A percentile compares a stretch with the other conserved stretches of the same genome.
Conservation (phyloP, 805 yeast genomes). For the Phaffomyces antillensis region DNA sequence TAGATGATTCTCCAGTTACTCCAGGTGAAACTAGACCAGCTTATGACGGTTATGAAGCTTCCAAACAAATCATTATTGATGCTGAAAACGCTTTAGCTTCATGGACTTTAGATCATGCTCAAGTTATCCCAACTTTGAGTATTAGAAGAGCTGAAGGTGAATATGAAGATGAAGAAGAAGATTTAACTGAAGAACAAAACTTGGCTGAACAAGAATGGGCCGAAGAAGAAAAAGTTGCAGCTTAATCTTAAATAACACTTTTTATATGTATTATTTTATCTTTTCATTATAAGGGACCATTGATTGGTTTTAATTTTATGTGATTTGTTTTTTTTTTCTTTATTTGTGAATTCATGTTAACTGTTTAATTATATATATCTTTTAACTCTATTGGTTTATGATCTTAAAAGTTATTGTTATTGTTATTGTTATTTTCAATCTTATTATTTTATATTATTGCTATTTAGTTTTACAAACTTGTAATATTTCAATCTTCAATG, state of each 20-base stretch:
- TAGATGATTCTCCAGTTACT: conserved; percentile 80
- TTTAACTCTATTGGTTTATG: background rate
- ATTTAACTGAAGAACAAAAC: conserved; percentile 41
- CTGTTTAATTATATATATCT: background rate
- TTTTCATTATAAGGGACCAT: background rate
- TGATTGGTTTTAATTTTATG: background rate
- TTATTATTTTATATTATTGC: conserved; percentile 3
- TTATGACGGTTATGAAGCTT: conserved; percentile 83
- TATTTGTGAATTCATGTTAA: background rate
- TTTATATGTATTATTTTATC: background rate
- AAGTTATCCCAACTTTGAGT: conserved; percentile 73
- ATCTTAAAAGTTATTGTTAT: background rate
- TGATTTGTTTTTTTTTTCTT: background rate
- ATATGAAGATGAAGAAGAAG: conserved; percentile 41
- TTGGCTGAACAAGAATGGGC: conserved; percentile 50
- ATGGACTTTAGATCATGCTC: conserved; percentile 82
- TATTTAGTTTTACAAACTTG: background rate
- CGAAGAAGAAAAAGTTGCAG: conserved; percentile 27
- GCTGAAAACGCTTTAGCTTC: conserved; percentile 77
- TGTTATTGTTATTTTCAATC: background rate
- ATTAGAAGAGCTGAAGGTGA: conserved; percentile 54
- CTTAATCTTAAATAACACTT: conserved; percentile 5
- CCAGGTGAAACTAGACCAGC: conserved; percentile 92
- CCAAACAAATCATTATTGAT: conserved; percentile 80
- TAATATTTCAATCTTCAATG: conserved; percentile 18